Base-by-base conservation (phyloP, 192 early-diverging fungal genomes). In the Rhizophagus prolifer region DNA sequence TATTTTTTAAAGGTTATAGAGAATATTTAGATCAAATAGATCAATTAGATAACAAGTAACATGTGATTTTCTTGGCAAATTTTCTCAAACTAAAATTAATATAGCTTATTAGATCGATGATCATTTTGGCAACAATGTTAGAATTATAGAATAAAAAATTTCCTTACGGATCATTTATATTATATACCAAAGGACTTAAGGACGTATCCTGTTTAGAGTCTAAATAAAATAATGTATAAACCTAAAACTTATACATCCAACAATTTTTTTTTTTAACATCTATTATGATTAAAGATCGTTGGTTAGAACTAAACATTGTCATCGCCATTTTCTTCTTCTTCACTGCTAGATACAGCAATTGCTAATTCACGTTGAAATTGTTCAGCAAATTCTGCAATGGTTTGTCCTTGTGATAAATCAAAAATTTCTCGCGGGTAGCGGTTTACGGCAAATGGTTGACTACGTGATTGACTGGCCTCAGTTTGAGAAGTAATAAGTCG, bases 331-430 rank as follows among this genome's bases (percentile, higher is more conserved):
- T 23, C 34, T 47, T 67, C 63, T n/a, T 62, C 74, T 36, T 58
- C 19, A 10, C 41, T 47, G 19, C 31, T 58, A 10, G 58, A 38
- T 36, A 28, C 62, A 9, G 60, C 36, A 26, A 75, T 41, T 19
- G 34, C 70, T 73, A 87, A 78, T 28, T 78, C 83, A 26, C 79
- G 68, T 64, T 90, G 85, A 76, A 92, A 85, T 47, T 87, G 80
- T 64, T 91, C 86, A 60, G 92, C 91, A 85, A 94, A 94, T 58
- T 91, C 88, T 0, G 87, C 88, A 61, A 94, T 85, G 1, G 89
- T 86, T 58, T 82, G 82, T 9, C 92, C 93, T 78, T 90, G 84
- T 0, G 91, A 92, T 7, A 94, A 78, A 77, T 93, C 94, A 26
- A 94, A 84, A 2, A 88, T 88, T 58, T 95, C 94, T 21, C 87